phyloP scores from a whole-genome alignment of 2,329 filamentous ascomycete species.

The Arthrocladium fulminans region DNA sequence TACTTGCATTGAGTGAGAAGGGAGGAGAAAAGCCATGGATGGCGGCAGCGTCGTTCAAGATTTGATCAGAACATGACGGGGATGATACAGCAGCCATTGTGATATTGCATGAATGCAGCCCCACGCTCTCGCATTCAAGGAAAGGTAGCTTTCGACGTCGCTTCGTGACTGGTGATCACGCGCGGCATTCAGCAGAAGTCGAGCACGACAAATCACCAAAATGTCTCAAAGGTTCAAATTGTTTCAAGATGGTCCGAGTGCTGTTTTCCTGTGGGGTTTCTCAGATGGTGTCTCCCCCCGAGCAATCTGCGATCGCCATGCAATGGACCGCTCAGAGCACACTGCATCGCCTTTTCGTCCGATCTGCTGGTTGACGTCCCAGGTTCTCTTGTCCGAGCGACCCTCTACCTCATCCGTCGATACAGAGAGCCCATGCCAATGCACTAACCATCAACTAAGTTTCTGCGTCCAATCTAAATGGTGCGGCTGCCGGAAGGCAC shows the following conservation, averaged over 20 bases:
- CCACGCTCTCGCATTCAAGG: neutral
- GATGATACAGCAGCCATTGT: neutral
- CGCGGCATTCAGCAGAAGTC: neutral
- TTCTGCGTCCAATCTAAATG: too few relatives aligned
- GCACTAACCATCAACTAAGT: too few relatives aligned
- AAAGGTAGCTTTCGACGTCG: neutral
- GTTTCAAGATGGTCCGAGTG: neutral
- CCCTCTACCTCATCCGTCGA: too few relatives aligned
- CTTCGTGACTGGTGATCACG: conserved; percentile 5
- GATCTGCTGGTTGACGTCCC: too few relatives aligned
- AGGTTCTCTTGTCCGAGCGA: too few relatives aligned
- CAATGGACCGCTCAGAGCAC: too few relatives aligned
- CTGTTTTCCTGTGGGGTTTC: too few relatives aligned
- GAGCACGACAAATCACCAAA: neutral
- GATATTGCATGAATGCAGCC: neutral
- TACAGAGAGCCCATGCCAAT: too few relatives aligned
- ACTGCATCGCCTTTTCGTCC: too few relatives aligned
- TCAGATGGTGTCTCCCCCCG: too few relatives aligned
- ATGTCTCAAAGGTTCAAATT: neutral
- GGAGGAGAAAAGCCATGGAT: conserved; percentile 15
- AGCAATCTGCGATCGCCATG: too few relatives aligned
- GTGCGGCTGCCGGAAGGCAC: too few relatives aligned
- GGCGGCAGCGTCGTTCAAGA: neutral
- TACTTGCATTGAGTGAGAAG: conserved; percentile 16
- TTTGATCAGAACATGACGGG: neutral